Evolutionary conservation across 2,329 filamentous ascomycete genomes (phyloP).

Genomic region (Curvularia hawaiiensis): DNA sequence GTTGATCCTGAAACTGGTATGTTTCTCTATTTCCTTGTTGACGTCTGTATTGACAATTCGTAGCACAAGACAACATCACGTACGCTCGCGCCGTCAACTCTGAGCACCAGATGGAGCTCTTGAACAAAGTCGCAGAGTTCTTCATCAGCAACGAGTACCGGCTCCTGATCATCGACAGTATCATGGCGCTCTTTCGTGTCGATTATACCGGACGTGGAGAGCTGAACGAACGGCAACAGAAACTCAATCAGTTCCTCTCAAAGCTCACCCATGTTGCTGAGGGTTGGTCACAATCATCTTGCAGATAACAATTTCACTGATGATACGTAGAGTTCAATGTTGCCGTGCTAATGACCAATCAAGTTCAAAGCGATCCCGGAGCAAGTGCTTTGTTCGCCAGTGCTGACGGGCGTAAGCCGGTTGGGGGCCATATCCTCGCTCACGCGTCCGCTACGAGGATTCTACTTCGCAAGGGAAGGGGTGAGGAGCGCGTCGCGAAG

Average conservation of each 20-base stretch:
- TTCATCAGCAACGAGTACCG: conserved; percentile 69
- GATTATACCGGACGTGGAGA: conserved; percentile 71
- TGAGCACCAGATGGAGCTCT: conserved; percentile 67
- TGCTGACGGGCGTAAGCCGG: conserved; percentile 70
- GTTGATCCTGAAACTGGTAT: conserved; percentile 47
- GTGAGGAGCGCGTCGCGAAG: conserved; percentile 73
- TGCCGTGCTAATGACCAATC: conserved; percentile 64
- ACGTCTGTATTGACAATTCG: conserved; percentile 58
- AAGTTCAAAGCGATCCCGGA: conserved; percentile 73
- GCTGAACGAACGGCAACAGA: conserved; percentile 70
- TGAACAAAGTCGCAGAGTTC: conserved; percentile 64
- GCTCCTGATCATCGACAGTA: conserved; percentile 71
- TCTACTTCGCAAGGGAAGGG: conserved; percentile 69
- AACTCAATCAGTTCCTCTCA: conserved; percentile 68
- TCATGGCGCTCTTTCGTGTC: conserved; percentile 71
- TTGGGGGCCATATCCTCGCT: conserved; percentile 70
- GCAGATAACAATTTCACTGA: background rate
- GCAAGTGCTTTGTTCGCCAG: conserved; percentile 70
- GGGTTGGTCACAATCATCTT: conserved; percentile 44
- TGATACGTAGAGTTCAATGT: conserved; percentile 65
- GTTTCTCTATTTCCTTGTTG: background rate
- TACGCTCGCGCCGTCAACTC: conserved; percentile 69
- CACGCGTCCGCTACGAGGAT: conserved; percentile 71
- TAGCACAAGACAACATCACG: conserved; percentile 69
- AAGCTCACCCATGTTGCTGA: conserved; percentile 69